Evolutionary conservation across 805 yeast genomes (phyloP), one percentile per base, ranked within the genome.

Genomic region (Saturnispora zaruensis): DNA sequence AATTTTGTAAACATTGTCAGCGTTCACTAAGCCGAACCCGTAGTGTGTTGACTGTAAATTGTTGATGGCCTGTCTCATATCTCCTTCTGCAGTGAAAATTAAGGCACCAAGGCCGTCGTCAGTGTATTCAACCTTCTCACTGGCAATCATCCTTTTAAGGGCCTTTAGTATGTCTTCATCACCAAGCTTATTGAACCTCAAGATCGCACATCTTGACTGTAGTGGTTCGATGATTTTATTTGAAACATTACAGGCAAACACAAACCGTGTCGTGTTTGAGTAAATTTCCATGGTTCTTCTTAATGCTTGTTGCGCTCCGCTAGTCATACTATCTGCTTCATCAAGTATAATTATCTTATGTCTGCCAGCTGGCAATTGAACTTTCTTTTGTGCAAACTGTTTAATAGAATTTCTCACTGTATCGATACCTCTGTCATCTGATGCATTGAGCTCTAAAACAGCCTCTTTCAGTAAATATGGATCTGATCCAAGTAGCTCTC

Each of bases 301-400:
- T 55, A 93, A 73, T 1, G 99, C 99, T 49, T 89, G 79, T 64
- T 93, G 99, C 0, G 99, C 99, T 59, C 88, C 97, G 41, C 87
- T 78, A 8, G 99, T 93, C 97, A 93, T 93, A 11, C 96, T 87
- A 66, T 93, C 97, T 0, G 97, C 97, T 66, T 90, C 99, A 66
- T 91, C 99, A 55, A 93, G 69, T 48, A 93, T 91, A 56, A 93
- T 77, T 50, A 93, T 87, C 74, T 93, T 93, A 64, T 91, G 97
- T 57, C 91, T 76, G 1, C 96, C 96, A 0, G 82, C 77, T 0
- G 96, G 96, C 55, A 93, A 71, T 61, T 75, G 81, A 44, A 90
- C 91, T 64, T 87, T 90, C 59, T 90, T 90, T 62, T 89, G 97
- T 3, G 99, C 98, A 76, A 93, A 93, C 54, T 87, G 88, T 66